Evolutionary conservation across 2,329 filamentous ascomycete genomes (phyloP), one percentile per base, ranked within the genome.

Genomic region (Fusarium fracticaudum): DNA sequence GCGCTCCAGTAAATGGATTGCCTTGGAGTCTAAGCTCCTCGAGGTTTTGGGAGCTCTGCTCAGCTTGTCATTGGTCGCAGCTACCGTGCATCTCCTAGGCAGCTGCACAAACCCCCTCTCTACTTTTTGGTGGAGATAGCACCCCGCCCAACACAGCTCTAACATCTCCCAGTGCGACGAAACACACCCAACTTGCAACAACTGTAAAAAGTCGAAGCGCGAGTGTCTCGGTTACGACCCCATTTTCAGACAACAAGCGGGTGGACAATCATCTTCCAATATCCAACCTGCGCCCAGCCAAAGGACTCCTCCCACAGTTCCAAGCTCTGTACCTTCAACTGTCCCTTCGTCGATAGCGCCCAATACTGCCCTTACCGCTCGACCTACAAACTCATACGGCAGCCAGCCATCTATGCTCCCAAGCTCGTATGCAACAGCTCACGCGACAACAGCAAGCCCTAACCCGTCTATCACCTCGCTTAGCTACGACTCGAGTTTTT

Each of bases 191-290:
- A 91, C 92, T 69, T 99, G 96, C 87, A 92, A 94, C 85, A 94
- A 96, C 81, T 96, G 94, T 85, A 92, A 92, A 80, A 96, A 96
- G 83, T 95, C 93, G 76, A 96, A 96, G 84, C 93, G 94, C 79
- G 93, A 96, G 79, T 96, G 94, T 80, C 82, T 95, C 55, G 94
- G 94, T 63, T 96, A 96, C 89, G 94, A 96, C 79, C 93, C 94
- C 43, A 94, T 96, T 79, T 96, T 96, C 85, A 94, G 94, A 83
- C 89, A 89, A 75, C 89, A 92, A 37, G 88, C 92, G 54, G 89
- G 91, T 73, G 92, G 94, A 72, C 93, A 96, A 81, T 89, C 92
- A 26, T 90, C 91, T 18, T 90, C 91, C 63, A 90, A 88, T 77
- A 83, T 79, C 59, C 83, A 80, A 73, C 81, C 80, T 12, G 78